phyloP scores from a whole-genome alignment of 805 yeast species.

The Candida namnaoensis region DNA sequence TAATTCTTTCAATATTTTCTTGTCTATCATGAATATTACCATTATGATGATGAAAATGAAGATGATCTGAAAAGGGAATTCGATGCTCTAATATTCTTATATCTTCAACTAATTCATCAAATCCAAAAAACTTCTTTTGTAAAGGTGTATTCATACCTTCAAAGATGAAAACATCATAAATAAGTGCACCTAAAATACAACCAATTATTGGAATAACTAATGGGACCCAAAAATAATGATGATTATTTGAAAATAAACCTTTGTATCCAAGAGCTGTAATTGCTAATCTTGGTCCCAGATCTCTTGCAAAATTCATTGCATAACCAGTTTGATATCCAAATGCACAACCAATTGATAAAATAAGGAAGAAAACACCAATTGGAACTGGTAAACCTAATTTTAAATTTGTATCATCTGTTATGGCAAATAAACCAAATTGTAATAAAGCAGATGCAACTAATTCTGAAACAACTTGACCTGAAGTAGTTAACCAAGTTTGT shows the following conservation, averaged over 20 bases:
- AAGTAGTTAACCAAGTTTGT: slow-evolving; percentile 10
- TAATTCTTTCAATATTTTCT: too few relatives aligned
- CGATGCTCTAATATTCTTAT: too few relatives aligned
- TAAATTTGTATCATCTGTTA: slow-evolving; percentile 18
- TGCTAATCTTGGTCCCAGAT: slow-evolving; percentile 24
- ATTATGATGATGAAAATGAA: too few relatives aligned
- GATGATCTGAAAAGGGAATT: too few relatives aligned
- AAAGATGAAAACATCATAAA: slow-evolving; percentile 23
- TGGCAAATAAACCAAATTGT: slow-evolving; percentile 20
- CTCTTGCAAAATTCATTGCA: slow-evolving; percentile 26
- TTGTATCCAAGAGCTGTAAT: slow-evolving; percentile 21
- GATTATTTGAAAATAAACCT: slow-evolving; percentile 6
- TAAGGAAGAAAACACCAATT: slow-evolving; percentile 17
- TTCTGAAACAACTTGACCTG: slow-evolving; percentile 22
- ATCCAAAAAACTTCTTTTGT: slow-evolving; percentile 17
- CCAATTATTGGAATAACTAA: slow-evolving; percentile 23
- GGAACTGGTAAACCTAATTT: slow-evolving; percentile 20
- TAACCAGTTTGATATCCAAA: slow-evolving; percentile 27
- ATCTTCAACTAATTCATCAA: slow-evolving; percentile 9
- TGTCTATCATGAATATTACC: too few relatives aligned
- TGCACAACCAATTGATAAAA: slow-evolving; percentile 21
- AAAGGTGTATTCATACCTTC: slow-evolving; percentile 21
- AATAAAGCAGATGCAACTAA: slow-evolving; percentile 18
- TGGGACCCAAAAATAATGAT: slow-evolving; percentile 23
- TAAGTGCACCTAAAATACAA: slow-evolving; percentile 19